phyloP scores from a whole-genome alignment of 148 eudicot species.

The Vaccinium corymbosum region DNA sequence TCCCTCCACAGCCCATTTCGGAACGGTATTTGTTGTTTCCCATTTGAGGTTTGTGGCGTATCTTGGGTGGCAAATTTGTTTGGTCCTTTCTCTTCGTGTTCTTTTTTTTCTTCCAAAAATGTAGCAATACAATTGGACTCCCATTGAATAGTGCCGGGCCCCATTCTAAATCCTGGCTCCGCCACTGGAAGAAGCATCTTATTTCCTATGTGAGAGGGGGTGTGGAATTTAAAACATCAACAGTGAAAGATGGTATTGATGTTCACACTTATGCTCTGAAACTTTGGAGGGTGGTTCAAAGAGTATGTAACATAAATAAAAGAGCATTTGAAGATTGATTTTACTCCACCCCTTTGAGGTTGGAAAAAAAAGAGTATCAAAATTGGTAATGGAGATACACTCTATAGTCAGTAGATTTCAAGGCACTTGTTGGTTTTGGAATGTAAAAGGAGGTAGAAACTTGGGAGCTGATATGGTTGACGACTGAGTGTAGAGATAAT shows the following conservation, averaged over 20 bases:
- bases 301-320: background rate
- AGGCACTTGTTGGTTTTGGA: background rate
- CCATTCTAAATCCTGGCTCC: no score
- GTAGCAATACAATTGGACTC: no score
- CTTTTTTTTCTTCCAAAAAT: no score
- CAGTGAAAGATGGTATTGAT: background rate
- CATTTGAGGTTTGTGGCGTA: slow-evolving; percentile 1
- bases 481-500: background rate
- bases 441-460: background rate
- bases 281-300: background rate
- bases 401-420: background rate
- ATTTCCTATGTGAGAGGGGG: background rate
- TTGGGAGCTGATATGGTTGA: background rate
- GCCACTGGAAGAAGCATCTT: no score
- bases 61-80: background rate
- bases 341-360: background rate
- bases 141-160: no score
- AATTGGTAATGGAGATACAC: background rate
- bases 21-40: background rate
- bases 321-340: background rate
- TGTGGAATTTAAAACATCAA: background rate
- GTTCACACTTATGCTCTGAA: background rate
- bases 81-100: background rate
- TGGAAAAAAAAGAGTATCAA: background rate
- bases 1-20: background rate